These are phyloP conservation scores for Ogataea corticis DNA, from an alignment of 805 yeast genomes.

Conservation along the genomic window DNA sequence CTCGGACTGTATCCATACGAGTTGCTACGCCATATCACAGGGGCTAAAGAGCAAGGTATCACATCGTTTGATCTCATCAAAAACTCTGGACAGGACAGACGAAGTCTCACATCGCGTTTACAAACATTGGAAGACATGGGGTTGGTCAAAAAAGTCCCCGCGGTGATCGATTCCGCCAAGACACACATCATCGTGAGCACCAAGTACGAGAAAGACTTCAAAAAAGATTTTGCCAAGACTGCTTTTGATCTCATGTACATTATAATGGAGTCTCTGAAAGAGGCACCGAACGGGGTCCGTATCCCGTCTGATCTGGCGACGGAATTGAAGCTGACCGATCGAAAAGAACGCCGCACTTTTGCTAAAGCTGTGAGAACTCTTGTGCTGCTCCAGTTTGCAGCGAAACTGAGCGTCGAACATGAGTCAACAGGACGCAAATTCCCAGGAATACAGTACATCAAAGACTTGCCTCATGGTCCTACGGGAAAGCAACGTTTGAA, in stretches of 20 bases:
- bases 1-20: constrained; percentile 59
- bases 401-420: constrained; percentile 27
- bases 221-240: constrained; percentile 17
- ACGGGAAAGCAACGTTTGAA: constrained; percentile 10
- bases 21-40: constrained; percentile 60
- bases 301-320: constrained; percentile 60
- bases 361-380: constrained; percentile 50
- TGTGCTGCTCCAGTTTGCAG: constrained; percentile 38
- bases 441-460: constrained; percentile 26
- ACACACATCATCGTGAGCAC: constrained; percentile 55
- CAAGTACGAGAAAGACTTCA: constrained; percentile 36
- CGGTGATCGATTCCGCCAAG: constrained; percentile 47
- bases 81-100: constrained; percentile 65
- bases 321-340: constrained; percentile 53
- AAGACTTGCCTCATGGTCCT: constrained; percentile 23
- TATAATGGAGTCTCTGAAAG: constrained; percentile 51
- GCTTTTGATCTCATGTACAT: constrained; percentile 24
- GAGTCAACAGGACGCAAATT: constrained; percentile 24
- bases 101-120: constrained; percentile 66
- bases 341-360: constrained; percentile 34
- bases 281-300: constrained; percentile 61
- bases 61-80: constrained; percentile 56
- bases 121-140: constrained; percentile 52
- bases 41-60: constrained; percentile 55
- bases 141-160: constrained; percentile 42